Base-by-base conservation (phyloP, 2,329 filamentous ascomycete species). In the Penicillium sp. region DNA sequence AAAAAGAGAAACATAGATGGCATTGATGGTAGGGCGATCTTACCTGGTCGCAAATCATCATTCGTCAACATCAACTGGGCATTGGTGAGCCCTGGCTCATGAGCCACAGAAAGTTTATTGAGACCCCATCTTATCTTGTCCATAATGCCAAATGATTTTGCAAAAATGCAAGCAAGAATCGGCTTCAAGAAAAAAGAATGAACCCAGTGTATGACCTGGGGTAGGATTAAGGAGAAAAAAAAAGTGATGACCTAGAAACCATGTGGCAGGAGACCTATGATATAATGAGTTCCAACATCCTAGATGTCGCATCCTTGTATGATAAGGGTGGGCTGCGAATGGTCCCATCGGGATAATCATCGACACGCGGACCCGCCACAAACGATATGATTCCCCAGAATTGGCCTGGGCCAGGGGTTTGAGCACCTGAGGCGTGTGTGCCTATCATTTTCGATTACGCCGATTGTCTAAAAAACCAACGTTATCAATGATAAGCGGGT, bases 1-100 rank as follows among this genome's bases (percentile, higher is more conserved):
- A 1, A 47, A 19, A 13, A 22, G 22, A 11, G 29, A 13, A 31
- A 13, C 29, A 31, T 31, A 11, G 4, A 42, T 9, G 9, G 10
- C 9, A 11, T 11, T 42, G 29, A 11, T 13, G 49, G 54, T 24
- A 26, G 24, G 46, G 31, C n/a, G 49, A 44, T 63, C 68, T 68
- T 67, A 81, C 80, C 81, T 71, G 82, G 82, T 64, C 91, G 92
- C 62, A 95, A 81, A 75, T 95, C 90, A 72, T 90, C 78, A 74
- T 96, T 96, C 64, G 86, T 90, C 71, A 97, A 83, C 88, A 96
- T 92, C 65, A 96, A 80, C 79, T 96, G 90, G 16, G 87, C 84
- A 52, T 83, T 87, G 8, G 87, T 90, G 68, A 97, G 82, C 46
- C 90, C 91, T 1, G 88, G 85, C 74, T 96, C 92, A 54, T 84